Base-by-base conservation (phyloP, 2,329 filamentous ascomycete species). In the Colletotrichum tamarilloi region DNA sequence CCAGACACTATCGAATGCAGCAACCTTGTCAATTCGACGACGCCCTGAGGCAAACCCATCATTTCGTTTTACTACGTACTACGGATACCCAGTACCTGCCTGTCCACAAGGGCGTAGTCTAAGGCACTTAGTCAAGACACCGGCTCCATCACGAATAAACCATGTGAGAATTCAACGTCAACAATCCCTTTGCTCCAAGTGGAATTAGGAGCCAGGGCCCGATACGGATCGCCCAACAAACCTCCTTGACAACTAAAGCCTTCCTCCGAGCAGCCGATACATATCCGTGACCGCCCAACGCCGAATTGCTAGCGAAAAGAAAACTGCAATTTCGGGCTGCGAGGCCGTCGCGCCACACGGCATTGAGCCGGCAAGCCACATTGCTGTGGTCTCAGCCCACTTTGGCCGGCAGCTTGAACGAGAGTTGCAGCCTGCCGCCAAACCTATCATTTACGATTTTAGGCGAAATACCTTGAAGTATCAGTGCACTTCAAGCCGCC, bases 21-120 rank as follows among this genome's bases (percentile, higher is more conserved):
- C 49, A 68, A 49, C 60, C 60, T 9, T 63, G 62, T n/a, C 67
- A n/a, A 16, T 35, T 65, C 56, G 38, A 65, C 56, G 38, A 65
- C 42, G 49, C 28, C 42, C n/a, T 24, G 28, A 62, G 32, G 59
- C 46, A 26, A 35, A 64, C 35, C 2, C 19, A 49, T 49, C 42
- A 49, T 49, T 49, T 22, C 26, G 58, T 56, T 24, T 2, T 7
- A 30, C 28, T 30, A 30, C 28, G 12, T 64, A n/a, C 26, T 22
- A 49, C 42, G 42, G 8, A 49, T 49, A 22, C 42, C 3, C 8
- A 19, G 14, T 6, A 49, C 42, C 42, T 19, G 38, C 38, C 6
- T 42, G 38, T 19, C 16, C 14, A 42, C 38, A 0, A 14, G 14
- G 16, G 16, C 16, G 1, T 1, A 42, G 38, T 42, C 38, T 8